phyloP scores from a whole-genome alignment of 2,329 filamentous ascomycete species.

The Domatiomyces catenatus region DNA sequence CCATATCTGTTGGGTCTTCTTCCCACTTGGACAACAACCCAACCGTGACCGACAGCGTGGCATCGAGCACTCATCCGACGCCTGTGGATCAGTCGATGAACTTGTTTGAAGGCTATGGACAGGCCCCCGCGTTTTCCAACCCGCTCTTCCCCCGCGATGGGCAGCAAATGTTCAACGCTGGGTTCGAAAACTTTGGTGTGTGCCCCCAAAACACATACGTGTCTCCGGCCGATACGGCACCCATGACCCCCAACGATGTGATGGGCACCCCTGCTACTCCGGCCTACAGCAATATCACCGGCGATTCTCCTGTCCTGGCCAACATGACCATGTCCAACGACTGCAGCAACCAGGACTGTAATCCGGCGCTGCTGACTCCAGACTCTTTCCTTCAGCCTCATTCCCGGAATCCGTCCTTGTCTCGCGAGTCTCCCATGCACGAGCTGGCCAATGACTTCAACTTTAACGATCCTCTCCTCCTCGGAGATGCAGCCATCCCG shows the following conservation, averaged over 20 bases:
- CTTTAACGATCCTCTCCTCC: background rate
- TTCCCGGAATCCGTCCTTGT: conserved; percentile 17
- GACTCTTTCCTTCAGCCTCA: conserved; percentile 12
- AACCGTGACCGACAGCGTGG: conserved; percentile 14
- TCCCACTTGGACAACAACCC: conserved; percentile 16
- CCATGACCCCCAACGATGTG: conserved; percentile 9
- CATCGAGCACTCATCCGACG: conserved; percentile 13
- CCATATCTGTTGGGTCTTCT: conserved; percentile 18
- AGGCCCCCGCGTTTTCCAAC: conserved; percentile 9
- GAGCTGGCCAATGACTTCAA: background rate
- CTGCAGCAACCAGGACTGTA: conserved; percentile 7
- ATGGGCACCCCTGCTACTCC: conserved; percentile 16
- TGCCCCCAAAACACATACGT: conserved; percentile 9
- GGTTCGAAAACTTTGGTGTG: conserved; percentile 6
- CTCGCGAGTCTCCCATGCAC: conserved; percentile 12
- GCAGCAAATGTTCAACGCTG: conserved; percentile 11
- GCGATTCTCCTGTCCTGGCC: conserved; percentile 10
- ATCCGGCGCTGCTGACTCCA: conserved; percentile 13
- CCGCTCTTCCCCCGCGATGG: conserved; percentile 13
- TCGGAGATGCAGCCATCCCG: background rate
- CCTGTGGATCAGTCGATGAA: conserved; percentile 14
- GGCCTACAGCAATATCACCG: conserved; percentile 17
- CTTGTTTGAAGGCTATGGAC: conserved; percentile 9
- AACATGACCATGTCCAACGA: conserved; percentile 11
- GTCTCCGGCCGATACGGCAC: conserved; percentile 7